Base-by-base conservation (phyloP, 2,329 filamentous ascomycete genomes). In the Fragosphaeria purpurea region DNA sequence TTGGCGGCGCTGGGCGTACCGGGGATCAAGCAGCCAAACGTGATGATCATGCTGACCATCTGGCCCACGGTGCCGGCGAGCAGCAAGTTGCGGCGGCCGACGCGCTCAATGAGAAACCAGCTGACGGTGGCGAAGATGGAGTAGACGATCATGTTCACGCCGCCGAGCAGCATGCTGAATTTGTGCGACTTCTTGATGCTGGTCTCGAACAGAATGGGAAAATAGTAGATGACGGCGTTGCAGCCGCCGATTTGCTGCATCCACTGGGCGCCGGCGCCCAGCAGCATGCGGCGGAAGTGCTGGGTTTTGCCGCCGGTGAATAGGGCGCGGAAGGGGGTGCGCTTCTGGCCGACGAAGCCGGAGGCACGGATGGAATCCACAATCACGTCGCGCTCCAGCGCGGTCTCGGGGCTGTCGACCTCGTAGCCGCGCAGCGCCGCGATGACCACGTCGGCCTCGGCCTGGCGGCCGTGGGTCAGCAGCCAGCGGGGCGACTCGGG, bases 231-330 rank as follows among this genome's bases (percentile, higher is more conserved):
- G 60, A 83, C 70, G 22, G 22, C 22, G 22, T 22, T 22, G 64
- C 75, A 79, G 0, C 76, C 77, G 32, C 39, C 74, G 7, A 82
- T 66, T 55, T 83, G 80, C 60, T 83, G 80, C 70, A 82, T 79
- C 42, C 82, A 68, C 62, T 83, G 79, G 5, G 73, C 72, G 7
- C 51, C 51, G 44, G 70, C 4, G 79, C 13, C 39, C n/a, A 35
- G 33, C 22, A 33, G 22, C 41, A 43, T 43, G 41, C 41, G 11
- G 22, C 80, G 75, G 66, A 82, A 76, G 59, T 84, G 79, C 64
- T 85, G 80, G 0, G 78, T 82, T 65, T 79, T 81, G 54, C 80
- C 80, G 46, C 73, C 71, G 1, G 78, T 82, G 59, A 82, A 72
- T 2, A 83, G 69, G 1, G 76, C 73, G 56, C 72, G 76, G 61